A percentile compares a stretch with the other conserved stretches of the same genome.
phyloP scores from a whole-genome alignment of 208 protist species.

The Acanthamoeba polyphaga region DNA sequence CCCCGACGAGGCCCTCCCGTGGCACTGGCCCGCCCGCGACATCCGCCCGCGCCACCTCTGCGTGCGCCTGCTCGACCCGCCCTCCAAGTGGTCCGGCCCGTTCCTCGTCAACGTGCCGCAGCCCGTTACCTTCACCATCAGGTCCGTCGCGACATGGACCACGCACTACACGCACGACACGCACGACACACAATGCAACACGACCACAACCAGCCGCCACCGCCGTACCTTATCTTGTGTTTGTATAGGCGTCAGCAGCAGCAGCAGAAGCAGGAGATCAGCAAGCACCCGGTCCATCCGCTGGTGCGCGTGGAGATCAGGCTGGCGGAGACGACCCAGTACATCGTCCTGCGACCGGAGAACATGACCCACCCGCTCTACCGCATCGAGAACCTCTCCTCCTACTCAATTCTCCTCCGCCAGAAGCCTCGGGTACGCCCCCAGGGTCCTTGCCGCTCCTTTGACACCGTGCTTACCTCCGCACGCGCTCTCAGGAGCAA shows the following conservation, averaged over 20 bases:
- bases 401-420: neutral
- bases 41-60: neutral
- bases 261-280: neutral
- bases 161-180: neutral
- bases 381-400: constrained; percentile 52
- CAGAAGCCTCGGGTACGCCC: neutral
- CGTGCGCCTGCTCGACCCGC: neutral
- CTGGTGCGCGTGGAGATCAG: constrained; percentile 9
- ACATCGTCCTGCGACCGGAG: constrained; percentile 11
- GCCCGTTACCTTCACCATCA: neutral
- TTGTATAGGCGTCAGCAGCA: neutral
- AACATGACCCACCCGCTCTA: constrained; percentile 38
- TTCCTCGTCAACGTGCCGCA: constrained; percentile 19
- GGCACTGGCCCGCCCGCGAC: constrained; percentile 23
- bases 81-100: constrained; percentile 8
- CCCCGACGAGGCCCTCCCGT: constrained; percentile 6
- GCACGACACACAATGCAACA: neutral
- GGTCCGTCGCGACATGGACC: neutral
- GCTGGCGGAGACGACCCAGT: neutral
- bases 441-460: neutral
- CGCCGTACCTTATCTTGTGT: neutral
- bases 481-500: neutral
- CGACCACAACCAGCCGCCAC: neutral
- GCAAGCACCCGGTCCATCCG: neutral
- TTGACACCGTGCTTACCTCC: neutral